A percentile compares a stretch with the other conserved stretches of the same genome.
These are phyloP conservation scores for Oleoguttula mirabilis DNA, from an alignment of 495 filamentous ascomycete genomes.

Conservation along the genomic window DNA sequence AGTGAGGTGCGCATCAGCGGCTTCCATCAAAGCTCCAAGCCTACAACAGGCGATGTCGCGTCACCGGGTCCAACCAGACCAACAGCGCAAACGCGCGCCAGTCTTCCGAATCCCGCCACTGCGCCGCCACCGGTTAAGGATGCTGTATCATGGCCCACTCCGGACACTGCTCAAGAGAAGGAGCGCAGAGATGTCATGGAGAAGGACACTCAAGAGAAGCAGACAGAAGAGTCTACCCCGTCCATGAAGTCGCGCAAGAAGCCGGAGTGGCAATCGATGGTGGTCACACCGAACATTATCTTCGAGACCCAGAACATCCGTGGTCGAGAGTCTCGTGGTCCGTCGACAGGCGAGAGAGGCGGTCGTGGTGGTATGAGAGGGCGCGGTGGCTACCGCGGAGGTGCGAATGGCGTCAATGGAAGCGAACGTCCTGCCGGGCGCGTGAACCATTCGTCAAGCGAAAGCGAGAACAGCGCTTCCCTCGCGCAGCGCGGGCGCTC, in stretches of 20 bases:
- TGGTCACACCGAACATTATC: slow-evolving; percentile 63
- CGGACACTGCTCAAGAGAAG: slow-evolving; percentile 61
- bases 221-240: slow-evolving; percentile 46
- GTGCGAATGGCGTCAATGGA: slow-evolving; percentile 22
- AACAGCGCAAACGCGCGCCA: background rate
- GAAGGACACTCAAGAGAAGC: slow-evolving; percentile 44
- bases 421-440: slow-evolving; percentile 20
- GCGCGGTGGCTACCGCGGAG: slow-evolving; percentile 28
- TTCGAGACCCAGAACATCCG: slow-evolving; percentile 17
- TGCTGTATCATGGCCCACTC: slow-evolving; percentile 77
- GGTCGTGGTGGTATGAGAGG: slow-evolving; percentile 12
- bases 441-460: background rate
- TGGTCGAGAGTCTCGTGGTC: slow-evolving; percentile 10
- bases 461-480: slow-evolving; percentile 10
- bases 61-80: background rate
- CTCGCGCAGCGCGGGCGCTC: background rate
- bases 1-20: slow-evolving; percentile 1
- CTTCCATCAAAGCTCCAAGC: background rate
- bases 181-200: slow-evolving; percentile 60
- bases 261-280: slow-evolving; percentile 39
- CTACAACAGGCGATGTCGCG: background rate
- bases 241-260: slow-evolving; percentile 26
- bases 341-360: slow-evolving; percentile 5
- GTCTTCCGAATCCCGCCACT: slow-evolving; percentile 25
- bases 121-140: slow-evolving; percentile 57